Evolutionary conservation across 192 early-diverging fungal species (phyloP).

Genomic region (Coemansia sp.): DNA sequence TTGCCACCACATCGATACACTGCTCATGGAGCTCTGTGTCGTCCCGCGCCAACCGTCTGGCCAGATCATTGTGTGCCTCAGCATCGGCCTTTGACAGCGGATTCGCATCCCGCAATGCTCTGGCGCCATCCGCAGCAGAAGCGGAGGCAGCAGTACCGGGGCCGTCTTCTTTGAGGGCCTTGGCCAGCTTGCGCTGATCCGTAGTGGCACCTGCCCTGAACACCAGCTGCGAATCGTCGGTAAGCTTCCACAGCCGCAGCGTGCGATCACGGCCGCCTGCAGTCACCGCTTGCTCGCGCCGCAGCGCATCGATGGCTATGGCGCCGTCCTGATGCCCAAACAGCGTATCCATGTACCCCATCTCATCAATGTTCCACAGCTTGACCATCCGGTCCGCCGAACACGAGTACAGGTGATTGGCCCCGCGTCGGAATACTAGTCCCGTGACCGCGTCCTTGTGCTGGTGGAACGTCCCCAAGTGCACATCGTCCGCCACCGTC

Average conservation of each 20-base stretch:
- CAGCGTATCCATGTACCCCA: slow-evolving; percentile 91
- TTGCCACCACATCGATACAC: slow-evolving; percentile 79
- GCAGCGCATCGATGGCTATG: slow-evolving; percentile 75
- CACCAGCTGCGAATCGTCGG: slow-evolving; percentile 90
- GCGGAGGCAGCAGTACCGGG: too few species aligned
- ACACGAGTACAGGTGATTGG: slow-evolving; percentile 76
- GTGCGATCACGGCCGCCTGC: slow-evolving; percentile 89
- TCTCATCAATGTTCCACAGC: slow-evolving; percentile 92
- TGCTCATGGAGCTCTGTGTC: slow-evolving; percentile 55
- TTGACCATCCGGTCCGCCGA: slow-evolving; percentile 94
- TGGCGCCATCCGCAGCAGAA: too few species aligned
- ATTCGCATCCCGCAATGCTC: slow-evolving; percentile 4
- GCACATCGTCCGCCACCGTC: slow-evolving; percentile 76
- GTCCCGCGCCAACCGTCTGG: slow-evolving; percentile 18
- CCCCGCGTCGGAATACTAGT: slow-evolving; percentile 79
- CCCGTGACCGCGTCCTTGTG: slow-evolving; percentile 89
- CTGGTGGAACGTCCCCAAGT: slow-evolving; percentile 76
- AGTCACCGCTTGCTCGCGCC: slow-evolving; percentile 89
- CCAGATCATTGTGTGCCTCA: slow-evolving; percentile 13
- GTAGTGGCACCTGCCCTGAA: slow-evolving; percentile 75
- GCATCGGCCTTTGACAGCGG: background rate
- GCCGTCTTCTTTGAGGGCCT: slow-evolving; percentile 5
- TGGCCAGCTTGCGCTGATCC: slow-evolving; percentile 36
- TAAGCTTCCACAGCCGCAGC: slow-evolving; percentile 91
- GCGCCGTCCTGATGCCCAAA: slow-evolving; percentile 98